Base-by-base conservation (phyloP, 1,284 basidiomycete genomes). In the Porogramme epimiltina region DNA sequence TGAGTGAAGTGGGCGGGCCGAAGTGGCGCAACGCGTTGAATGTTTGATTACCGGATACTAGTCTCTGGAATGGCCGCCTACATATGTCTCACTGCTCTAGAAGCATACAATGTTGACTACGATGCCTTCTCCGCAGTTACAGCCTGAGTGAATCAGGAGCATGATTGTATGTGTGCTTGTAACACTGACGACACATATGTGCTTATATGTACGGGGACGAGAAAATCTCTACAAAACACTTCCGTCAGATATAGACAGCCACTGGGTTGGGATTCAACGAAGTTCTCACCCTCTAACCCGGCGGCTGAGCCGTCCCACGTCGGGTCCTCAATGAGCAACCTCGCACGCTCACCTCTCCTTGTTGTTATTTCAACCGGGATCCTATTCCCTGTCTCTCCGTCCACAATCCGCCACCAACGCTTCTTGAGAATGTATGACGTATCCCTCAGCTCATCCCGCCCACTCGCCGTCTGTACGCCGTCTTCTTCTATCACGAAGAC, bases 1-100 rank as follows among this genome's bases (percentile, higher is more conserved):
- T 92, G 33, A 77, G 85, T 24, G 89, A 91, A 46, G 76, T 87
- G 13, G 87, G 87, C 9, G 88, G 88, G 13, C 60, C 70, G 34
- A 66, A 65, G n/a, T 91, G 89, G 89, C 84, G 79, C 70, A 85
- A 75, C 63, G 78, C 72, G 5, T 62, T 81, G 34, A 70, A 71
- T 49, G 63, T 66, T 6, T 66, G 48, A 61, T 19, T 1, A 25
- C 11, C 34, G 25, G 5, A n/a, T n/a, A 9, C 5, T 31, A 8
- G 13, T 31, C 8, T 8, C 28, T 31, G 13, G 28, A 5, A 37
- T 9, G 34, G 34, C 28, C 28, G 28, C n/a, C n/a, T n/a, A n/a
- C n/a, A n/a, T n/a, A n/a, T n/a, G 28, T 31, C 15, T 31, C 8
- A 8, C 28, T 15, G 9, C 28, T 8, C 28, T 8, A 8, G 15